These are phyloP conservation scores for Effrenium voratum DNA, from an alignment of 73 alveolate genomes.

Conservation along the genomic window DNA sequence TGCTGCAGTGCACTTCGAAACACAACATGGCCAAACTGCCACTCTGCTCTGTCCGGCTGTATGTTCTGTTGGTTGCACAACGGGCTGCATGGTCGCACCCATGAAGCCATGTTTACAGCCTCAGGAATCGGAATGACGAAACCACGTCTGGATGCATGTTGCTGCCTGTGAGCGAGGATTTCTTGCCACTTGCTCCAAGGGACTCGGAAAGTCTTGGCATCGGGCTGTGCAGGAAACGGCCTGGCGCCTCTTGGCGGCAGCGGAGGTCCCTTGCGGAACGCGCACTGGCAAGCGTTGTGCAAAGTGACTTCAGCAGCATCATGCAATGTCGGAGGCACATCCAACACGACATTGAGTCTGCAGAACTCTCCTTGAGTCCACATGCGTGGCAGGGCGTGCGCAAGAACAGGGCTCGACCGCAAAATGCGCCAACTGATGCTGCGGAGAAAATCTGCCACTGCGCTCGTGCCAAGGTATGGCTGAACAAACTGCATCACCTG, in stretches of 20 bases:
- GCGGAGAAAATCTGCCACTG: not conserved
- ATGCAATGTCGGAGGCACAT: not conserved
- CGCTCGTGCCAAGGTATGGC: not conserved
- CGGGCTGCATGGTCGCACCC: not conserved
- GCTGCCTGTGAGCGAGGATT: not conserved
- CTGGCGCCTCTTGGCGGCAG: not conserved
- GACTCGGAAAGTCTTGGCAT: not conserved
- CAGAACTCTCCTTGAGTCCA: not conserved
- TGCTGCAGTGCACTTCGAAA: not conserved
- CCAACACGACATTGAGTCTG: not conserved
- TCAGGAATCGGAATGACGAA: not conserved
- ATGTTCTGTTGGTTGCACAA: not conserved
- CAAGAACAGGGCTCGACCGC: not conserved
- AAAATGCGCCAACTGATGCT: not conserved
- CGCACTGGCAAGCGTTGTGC: constrained; percentile 26
- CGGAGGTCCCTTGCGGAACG: not conserved
- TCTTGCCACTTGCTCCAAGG: not conserved
- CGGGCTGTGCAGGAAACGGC: not conserved
- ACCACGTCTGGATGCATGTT: no score
- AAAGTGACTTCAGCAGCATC: not conserved
- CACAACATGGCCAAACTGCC: not conserved
- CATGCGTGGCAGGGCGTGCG: not conserved
- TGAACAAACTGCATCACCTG: not conserved
- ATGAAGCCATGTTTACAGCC: not conserved
- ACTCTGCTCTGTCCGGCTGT: not conserved